A percentile compares a stretch with the other conserved stretches of the same genome.
Evolutionary conservation across 345 rosid species (phyloP).

Genomic region (Dipteronia sinensis): DNA sequence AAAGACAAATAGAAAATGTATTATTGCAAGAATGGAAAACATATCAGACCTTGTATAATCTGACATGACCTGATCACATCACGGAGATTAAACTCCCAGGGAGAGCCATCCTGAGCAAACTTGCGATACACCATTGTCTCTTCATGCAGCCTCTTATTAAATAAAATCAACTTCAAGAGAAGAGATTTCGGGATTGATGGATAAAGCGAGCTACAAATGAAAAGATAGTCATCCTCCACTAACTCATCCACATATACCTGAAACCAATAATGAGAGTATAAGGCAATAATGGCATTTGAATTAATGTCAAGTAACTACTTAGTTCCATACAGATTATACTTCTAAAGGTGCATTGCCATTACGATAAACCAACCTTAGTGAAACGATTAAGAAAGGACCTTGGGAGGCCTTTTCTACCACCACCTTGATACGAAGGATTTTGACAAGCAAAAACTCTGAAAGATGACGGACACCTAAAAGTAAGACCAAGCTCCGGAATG

Average conservation of each 20-base stretch:
- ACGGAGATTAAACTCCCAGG: slow-evolving; percentile 98
- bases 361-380: slow-evolving; percentile 60
- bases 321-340: background rate
- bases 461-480: slow-evolving; percentile 78
- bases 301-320: slow-evolving; percentile 8
- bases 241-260: slow-evolving; percentile 93
- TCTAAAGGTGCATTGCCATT: background rate
- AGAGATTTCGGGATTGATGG: slow-evolving; percentile 65
- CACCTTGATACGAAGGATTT: slow-evolving; percentile 96
- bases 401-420: slow-evolving; percentile 98
- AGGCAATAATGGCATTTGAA: background rate
- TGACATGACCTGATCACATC: slow-evolving; percentile 91
- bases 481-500: slow-evolving; percentile 85
- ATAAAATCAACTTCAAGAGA: slow-evolving; percentile 71
- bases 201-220: slow-evolving; percentile 72
- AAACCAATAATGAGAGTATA: slow-evolving; percentile 26
- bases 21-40: slow-evolving; percentile 7
- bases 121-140: slow-evolving; percentile 70
- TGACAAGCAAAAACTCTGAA: slow-evolving; percentile 96
- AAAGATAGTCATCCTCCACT: slow-evolving; percentile 81
- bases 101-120: slow-evolving; percentile 89
- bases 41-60: slow-evolving; percentile 63
- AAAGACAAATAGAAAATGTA: background rate
- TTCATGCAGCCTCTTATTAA: slow-evolving; percentile 78
- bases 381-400: slow-evolving; percentile 93